Evolutionary conservation across 1,139 yeast species (phyloP), one percentile per base, ranked within the genome.

Genomic region (Scheffersomyces lignicola): DNA sequence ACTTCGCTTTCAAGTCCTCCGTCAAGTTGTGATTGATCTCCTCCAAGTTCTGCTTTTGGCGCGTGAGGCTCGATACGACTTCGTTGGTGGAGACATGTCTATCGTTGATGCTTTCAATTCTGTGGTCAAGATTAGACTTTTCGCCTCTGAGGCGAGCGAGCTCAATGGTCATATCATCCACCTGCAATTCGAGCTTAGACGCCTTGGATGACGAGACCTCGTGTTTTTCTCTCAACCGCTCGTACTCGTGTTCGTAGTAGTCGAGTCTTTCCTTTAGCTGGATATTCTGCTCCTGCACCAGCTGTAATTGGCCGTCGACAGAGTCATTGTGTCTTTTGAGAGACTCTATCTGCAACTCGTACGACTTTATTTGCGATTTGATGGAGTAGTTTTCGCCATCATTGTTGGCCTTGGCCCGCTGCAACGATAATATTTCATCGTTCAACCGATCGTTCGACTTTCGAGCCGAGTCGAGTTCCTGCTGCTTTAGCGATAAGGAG

Each of bases 161-260:
- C 14, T 31, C 34, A 7, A 16, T 7, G 12, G 42, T 45, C 29
- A 60, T 45, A 14, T 42, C 44, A 17, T 48, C 55, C 4, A 58
- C 36, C 28, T 27, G 14, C 11, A n/a, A 15, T 26, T 20, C 31
- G 24, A 25, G 10, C 29, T 22, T 20, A 9, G 23, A 17, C 24
- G 36, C 26, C 4, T 14, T 29, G 9, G 24, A 7, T 7, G 25
- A 12, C 14, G 18, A 9, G 6, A 17, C 3, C 5, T 23, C 33
- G 8, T 51, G 48, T 10, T 42, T 44, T 3, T 26, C 41, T 33
- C 41, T 42, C 16, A 52, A 29, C 3, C 40, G 39, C 10, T 44
- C 55, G 36, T 56, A 60, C 35, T 62, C 66, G 8, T 42, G 41
- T 34, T 61, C 67, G 36, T 56, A 60, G 37, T 45, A 58, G 7